Evolutionary conservation across 192 early-diverging fungal species (phyloP).

Genomic region (Linderina pennispora): DNA sequence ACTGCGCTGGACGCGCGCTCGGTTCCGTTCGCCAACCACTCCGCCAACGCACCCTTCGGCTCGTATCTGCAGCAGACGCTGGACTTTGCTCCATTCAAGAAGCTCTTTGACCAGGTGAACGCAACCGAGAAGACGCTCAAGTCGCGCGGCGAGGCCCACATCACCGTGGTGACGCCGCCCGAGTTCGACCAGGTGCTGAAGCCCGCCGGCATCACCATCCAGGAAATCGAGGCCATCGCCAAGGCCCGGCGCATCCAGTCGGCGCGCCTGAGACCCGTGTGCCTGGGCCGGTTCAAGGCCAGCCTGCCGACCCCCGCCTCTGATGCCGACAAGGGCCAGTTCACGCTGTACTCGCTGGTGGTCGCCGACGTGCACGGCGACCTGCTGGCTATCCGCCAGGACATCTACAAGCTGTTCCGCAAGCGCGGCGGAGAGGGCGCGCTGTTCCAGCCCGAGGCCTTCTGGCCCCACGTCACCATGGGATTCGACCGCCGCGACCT

Average conservation of each 20-base stretch:
- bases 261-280: slow-evolving; percentile 50
- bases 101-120: slow-evolving; percentile 48
- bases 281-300: slow-evolving; percentile 53
- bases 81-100: slow-evolving; percentile 49
- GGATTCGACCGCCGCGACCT: slow-evolving; percentile 60
- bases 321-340: slow-evolving; percentile 7
- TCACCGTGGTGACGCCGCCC: slow-evolving; percentile 65
- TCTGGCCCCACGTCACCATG: slow-evolving; percentile 65
- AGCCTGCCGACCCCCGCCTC: slow-evolving; percentile 19
- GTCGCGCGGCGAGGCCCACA: slow-evolving; percentile 60
- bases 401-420: slow-evolving; percentile 52
- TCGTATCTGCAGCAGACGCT: slow-evolving; percentile 58
- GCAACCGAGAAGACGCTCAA: slow-evolving; percentile 29
- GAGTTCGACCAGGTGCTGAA: slow-evolving; percentile 53
- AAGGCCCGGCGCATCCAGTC: slow-evolving; percentile 48
- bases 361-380: slow-evolving; percentile 44
- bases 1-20: slow-evolving; percentile 34
- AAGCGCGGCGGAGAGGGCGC: slow-evolving; percentile 61
- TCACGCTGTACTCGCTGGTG: slow-evolving; percentile 39
- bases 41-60: slow-evolving; percentile 16
- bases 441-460: slow-evolving; percentile 59
- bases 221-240: slow-evolving; percentile 58
- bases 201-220: slow-evolving; percentile 55
- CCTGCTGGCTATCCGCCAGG: slow-evolving; percentile 46
- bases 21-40: slow-evolving; percentile 47